These are phyloP conservation scores for Potentilla sterilis DNA, from an alignment of 306 rosid species.

Conservation along the genomic window DNA sequence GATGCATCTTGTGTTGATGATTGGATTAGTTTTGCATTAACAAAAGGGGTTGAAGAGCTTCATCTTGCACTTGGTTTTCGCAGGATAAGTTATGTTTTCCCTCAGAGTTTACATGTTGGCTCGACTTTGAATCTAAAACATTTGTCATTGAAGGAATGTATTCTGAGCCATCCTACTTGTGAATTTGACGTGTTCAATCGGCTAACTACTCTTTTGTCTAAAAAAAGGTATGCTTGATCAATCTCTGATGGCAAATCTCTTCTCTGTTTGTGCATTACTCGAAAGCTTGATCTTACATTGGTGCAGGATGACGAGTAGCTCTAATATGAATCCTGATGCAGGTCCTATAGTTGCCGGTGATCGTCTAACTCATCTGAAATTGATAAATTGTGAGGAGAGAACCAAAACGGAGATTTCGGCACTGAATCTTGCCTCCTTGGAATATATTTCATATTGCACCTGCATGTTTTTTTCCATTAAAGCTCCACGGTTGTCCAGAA, in stretches of 20 bases:
- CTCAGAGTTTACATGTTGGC: neutral
- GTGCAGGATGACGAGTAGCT: neutral
- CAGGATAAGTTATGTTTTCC: neutral
- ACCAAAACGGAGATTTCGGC: neutral
- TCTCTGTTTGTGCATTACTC: neutral
- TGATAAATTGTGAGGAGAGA: neutral
- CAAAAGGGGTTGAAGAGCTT: neutral
- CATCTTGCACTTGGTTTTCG: neutral
- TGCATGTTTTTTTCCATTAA: neutral
- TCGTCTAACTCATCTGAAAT: constrained; percentile 2
- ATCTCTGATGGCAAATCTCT: neutral
- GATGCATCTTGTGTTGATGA: neutral
- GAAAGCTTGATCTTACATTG: neutral
- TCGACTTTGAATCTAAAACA: neutral
- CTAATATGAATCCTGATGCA: too few relatives aligned
- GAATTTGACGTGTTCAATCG: neutral
- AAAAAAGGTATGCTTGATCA: neutral
- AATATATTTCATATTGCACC: neutral
- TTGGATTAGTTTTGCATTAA: neutral
- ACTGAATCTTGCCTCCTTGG: neutral
- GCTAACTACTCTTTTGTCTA: neutral
- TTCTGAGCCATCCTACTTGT: neutral
- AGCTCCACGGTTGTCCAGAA: neutral
- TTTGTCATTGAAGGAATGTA: neutral
- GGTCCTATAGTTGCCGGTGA: neutral